Evolutionary conservation across 73 alveolate species (phyloP).

Genomic region (Halteria grandinella): DNA sequence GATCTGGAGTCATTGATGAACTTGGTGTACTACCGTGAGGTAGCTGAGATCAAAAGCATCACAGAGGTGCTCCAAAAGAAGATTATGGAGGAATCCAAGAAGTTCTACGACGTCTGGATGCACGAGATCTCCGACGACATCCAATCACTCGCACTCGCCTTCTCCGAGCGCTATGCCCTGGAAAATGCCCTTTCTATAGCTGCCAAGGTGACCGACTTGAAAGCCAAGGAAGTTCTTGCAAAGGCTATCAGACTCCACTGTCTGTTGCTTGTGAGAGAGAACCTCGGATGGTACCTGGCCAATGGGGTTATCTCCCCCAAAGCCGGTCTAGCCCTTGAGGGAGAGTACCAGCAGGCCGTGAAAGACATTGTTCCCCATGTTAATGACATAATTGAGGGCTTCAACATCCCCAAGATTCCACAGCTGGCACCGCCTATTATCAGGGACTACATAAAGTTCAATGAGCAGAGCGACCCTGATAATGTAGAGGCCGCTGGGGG

Average conservation of each 20-base stretch:
- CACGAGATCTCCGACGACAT: conserved; percentile 52
- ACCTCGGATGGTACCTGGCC: conserved; percentile 42
- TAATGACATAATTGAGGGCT: conserved; percentile 31
- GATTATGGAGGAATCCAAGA: conserved; percentile 55
- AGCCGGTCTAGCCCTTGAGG: conserved; percentile 7
- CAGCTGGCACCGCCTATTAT: not conserved
- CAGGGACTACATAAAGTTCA: conserved; percentile 26
- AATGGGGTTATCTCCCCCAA: conserved; percentile 10
- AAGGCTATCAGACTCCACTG: conserved; percentile 24
- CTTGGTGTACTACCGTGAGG: conserved; percentile 53
- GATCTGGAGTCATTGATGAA: conserved; percentile 46
- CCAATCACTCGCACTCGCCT: conserved; percentile 47
- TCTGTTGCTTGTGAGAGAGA: not conserved
- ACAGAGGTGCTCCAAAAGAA: conserved; percentile 1
- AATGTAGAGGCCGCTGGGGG: conserved; percentile 34
- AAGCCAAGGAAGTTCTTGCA: not conserved
- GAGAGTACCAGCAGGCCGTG: conserved; percentile 18
- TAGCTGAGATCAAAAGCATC: not conserved
- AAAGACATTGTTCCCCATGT: not conserved
- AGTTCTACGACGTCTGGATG: conserved; percentile 67
- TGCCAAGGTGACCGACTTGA: not conserved
- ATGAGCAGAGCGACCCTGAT: conserved; percentile 4
- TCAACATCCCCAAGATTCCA: not conserved
- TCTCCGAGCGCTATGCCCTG: conserved; percentile 42
- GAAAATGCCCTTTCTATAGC: conserved; percentile 12